Evolutionary conservation across 1,284 basidiomycete species (phyloP).

Genomic region (Entoloma clypeatum): DNA sequence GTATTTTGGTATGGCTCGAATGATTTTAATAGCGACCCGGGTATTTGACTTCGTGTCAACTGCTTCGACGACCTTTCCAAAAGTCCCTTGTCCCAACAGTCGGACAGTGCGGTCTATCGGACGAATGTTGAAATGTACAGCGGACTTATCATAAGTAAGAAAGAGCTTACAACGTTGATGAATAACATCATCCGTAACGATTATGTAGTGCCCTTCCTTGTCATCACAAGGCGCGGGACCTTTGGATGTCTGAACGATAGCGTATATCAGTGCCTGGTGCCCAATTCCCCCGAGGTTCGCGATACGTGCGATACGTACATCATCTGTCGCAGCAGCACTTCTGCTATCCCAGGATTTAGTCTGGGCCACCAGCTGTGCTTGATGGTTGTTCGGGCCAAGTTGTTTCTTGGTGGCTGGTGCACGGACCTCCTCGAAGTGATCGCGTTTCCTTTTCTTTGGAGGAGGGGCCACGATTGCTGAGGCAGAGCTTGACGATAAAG

Average conservation of each 20-base stretch:
- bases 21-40: constrained; percentile 97
- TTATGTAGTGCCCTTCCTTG: constrained; percentile 93
- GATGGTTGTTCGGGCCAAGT: constrained; percentile 43
- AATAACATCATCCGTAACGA: constrained; percentile 86
- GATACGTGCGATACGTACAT: constrained; percentile 55
- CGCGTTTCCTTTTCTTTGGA: constrained; percentile 75
- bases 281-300: constrained; percentile 2
- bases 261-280: constrained; percentile 25
- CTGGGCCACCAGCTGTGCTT: constrained; percentile 40
- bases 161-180: constrained; percentile 68
- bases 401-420: constrained; percentile 61
- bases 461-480: constrained; percentile 60
- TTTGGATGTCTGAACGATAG: constrained; percentile 49
- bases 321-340: constrained; percentile 56
- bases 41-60: constrained; percentile 74
- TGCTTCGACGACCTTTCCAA: constrained; percentile 98
- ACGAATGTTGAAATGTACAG: constrained; percentile 17
- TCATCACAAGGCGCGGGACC: constrained; percentile 77
- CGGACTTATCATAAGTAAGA: constrained; percentile 11
- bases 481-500: constrained; percentile 60
- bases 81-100: constrained; percentile 95
- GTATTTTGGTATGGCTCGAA: constrained; percentile 94
- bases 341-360: constrained; percentile 62
- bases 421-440: constrained; percentile 64
- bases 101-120: constrained; percentile 81